Base-by-base conservation (phyloP, 2,329 filamentous ascomycete species). In the Epichloe baconii region DNA sequence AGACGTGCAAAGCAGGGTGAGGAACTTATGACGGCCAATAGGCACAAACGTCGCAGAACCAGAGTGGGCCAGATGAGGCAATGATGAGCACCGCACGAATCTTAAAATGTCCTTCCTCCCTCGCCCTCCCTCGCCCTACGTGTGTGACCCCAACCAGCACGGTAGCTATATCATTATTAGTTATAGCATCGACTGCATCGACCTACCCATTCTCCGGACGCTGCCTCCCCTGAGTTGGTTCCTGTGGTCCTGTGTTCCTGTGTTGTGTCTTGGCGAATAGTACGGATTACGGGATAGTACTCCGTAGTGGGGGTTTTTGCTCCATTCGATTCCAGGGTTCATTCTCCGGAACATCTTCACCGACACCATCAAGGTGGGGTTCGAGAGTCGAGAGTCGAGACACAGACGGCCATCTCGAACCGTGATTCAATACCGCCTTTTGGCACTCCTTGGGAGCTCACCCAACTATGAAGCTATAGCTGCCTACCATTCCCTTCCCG, bases 331-430 rank as follows among this genome's bases (percentile, higher is more conserved):
- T 23, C 50, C 48, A 51, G 48, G 52, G 41, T 36, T 41, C 43
- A 34, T 34, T 23, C n/a, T 31, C 19, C 48, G 46, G 52, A 43
- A 44, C 37, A 54, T 56, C 53, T 52, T 56, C 54, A 56, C 54
- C 54, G 54, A 56, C 54, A 49, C 42, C 36, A 40, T 41, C 35
- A 26, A 55, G 49, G 51, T 50, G 50, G 51, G 48, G 51, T 44
- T 49, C 36, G 17, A 44, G 36, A 36, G 23, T 14, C 38, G 35
- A 44, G 45, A 42, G 23, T 14, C 38, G 36, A 44, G 45, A 42
- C 47, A 11, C 38, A 12, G 5, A 42, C 3, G 47, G 15, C 41
- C 35, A 34, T 37, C n/a, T 31, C 5, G 35, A 26, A 37, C 41
- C 35, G 52, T 49, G 26, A 54, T 31, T 15, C 23, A 31, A 44